Evolutionary conservation across 2,329 filamentous ascomycete genomes (phyloP).

Genomic region (Talaromyces sp.): DNA sequence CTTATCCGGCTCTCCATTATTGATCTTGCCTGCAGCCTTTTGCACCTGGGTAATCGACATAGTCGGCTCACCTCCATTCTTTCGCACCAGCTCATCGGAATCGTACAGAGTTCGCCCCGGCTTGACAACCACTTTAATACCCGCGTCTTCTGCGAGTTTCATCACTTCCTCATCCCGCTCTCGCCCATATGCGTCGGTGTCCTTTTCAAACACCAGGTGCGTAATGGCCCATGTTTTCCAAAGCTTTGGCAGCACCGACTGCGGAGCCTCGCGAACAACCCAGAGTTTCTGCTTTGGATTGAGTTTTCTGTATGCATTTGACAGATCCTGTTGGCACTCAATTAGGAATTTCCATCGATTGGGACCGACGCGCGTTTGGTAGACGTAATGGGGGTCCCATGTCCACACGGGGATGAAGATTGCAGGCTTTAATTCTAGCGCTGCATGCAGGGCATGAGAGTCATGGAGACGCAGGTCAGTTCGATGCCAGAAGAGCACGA

Average conservation of each 20-base stretch:
- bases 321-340: slow-evolving; percentile 69
- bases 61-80: slow-evolving; percentile 63
- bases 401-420: slow-evolving; percentile 71
- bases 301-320: slow-evolving; percentile 59
- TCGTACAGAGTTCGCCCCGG: slow-evolving; percentile 69
- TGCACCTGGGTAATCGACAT: slow-evolving; percentile 69
- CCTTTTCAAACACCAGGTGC: slow-evolving; percentile 73
- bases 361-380: slow-evolving; percentile 61
- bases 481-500: slow-evolving; percentile 71
- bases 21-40: slow-evolving; percentile 55
- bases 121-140: slow-evolving; percentile 61
- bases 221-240: slow-evolving; percentile 69
- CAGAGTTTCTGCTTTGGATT: slow-evolving; percentile 67
- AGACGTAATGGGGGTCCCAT: slow-evolving; percentile 78
- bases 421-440: slow-evolving; percentile 62
- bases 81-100: slow-evolving; percentile 61
- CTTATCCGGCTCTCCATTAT: slow-evolving; percentile 50
- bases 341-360: slow-evolving; percentile 74
- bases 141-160: slow-evolving; percentile 56
- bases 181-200: slow-evolving; percentile 67
- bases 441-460: slow-evolving; percentile 66
- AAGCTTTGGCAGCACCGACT: slow-evolving; percentile 65
- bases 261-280: slow-evolving; percentile 65
- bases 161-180: slow-evolving; percentile 58
- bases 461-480: slow-evolving; percentile 74